Conservation (phyloP, 805 yeast species). For the Lachancea nothofagi region DNA sequence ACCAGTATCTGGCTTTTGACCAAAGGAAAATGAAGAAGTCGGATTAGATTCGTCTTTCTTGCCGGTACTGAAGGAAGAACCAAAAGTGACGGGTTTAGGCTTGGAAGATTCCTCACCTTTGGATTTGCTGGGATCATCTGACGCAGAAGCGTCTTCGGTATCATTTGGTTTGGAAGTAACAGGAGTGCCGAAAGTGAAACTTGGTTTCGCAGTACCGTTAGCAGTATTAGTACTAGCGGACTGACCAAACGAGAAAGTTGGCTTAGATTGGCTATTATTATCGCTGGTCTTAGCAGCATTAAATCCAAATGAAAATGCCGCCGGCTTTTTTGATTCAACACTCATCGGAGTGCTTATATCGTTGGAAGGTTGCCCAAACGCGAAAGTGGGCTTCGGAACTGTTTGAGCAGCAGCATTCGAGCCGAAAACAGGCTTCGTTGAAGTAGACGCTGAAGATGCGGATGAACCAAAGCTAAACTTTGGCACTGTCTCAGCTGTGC, state of each 20-base stretch:
- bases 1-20: conserved; percentile 5
- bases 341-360: background rate
- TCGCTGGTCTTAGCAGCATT: conserved; percentile 6
- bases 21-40: conserved; percentile 22
- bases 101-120: conserved; percentile 2
- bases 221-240: conserved; percentile 5
- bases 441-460: conserved; percentile 9
- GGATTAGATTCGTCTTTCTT: conserved; percentile 6
- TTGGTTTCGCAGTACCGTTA: conserved; percentile 12
- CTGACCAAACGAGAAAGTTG: conserved; percentile 27
- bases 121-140: background rate
- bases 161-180: background rate
- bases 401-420: background rate
- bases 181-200: conserved; percentile 15
- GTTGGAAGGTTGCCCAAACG: conserved; percentile 16
- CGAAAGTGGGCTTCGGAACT: conserved; percentile 16
- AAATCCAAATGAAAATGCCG: conserved; percentile 22
- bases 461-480: conserved; percentile 24
- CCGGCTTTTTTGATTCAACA: conserved; percentile 6
- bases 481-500: no score
- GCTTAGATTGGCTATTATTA: conserved; percentile 11
- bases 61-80: background rate
- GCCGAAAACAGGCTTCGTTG: background rate
- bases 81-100: conserved; percentile 5
- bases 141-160: background rate